Evolutionary conservation across 768 basidiomycete species (phyloP).

Genomic region (Tylopilus sp.): DNA sequence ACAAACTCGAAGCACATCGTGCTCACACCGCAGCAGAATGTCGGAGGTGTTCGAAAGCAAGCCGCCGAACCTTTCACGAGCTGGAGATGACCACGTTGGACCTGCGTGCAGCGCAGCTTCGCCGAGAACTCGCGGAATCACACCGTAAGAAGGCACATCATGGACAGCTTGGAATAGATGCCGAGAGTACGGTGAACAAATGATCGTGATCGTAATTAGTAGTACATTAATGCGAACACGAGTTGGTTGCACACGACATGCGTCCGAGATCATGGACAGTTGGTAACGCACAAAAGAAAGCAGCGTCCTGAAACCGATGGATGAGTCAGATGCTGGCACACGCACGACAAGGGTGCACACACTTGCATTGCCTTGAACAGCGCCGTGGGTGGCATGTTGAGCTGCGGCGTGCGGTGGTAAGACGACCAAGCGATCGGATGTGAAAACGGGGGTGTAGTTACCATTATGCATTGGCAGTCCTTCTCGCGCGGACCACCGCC

Average conservation of each 20-base stretch:
- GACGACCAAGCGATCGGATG: slow-evolving; percentile 6
- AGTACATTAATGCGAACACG: slow-evolving; percentile 33
- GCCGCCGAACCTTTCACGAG: slow-evolving; percentile 56
- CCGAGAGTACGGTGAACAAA: slow-evolving; percentile 22
- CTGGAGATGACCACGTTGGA: slow-evolving; percentile 59
- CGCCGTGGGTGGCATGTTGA: slow-evolving; percentile 59
- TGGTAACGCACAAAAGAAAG: slow-evolving; percentile 68
- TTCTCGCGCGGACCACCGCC: slow-evolving; percentile 34
- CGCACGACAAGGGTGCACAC: slow-evolving; percentile 21
- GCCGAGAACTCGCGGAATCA: slow-evolving; percentile 53
- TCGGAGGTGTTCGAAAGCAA: slow-evolving; percentile 35
- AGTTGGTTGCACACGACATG: slow-evolving; percentile 69
- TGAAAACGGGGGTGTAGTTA: slow-evolving; percentile 30
- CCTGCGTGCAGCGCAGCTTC: slow-evolving; percentile 52
- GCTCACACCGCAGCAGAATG: slow-evolving; percentile 39
- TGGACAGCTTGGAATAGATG: slow-evolving; percentile 61
- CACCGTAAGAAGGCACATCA: slow-evolving; percentile 61
- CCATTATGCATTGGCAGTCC: slow-evolving; percentile 52
- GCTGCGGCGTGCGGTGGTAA: slow-evolving; percentile 34
- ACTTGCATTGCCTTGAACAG: slow-evolving; percentile 73
- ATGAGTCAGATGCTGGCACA: slow-evolving; percentile 6
- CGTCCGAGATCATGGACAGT: slow-evolving; percentile 57
- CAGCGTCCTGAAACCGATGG: slow-evolving; percentile 44
- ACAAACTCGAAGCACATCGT: slow-evolving; percentile 38
- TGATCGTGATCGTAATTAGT: slow-evolving; percentile 26